Base-by-base conservation (phyloP, 164 flowering plant genomes). In the Kingdonia uniflora region DNA sequence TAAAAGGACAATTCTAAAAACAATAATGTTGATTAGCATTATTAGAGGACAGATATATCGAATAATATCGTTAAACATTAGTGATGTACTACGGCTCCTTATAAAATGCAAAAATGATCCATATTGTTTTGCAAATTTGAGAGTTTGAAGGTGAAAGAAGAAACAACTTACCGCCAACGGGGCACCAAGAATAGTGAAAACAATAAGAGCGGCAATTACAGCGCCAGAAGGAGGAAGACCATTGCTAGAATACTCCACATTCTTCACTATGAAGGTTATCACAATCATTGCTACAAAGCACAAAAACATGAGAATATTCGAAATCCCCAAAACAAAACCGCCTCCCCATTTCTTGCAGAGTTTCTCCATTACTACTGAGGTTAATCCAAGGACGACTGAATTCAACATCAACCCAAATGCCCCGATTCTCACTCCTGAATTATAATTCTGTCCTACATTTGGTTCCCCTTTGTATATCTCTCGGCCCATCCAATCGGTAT, bases 401-500 rank as follows among this genome's bases (percentile, higher is more conserved):
- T 94, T 83, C 73, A 89, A 63, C 91, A 84, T 78, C 51, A 94
- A 71, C 38, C 90, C 97, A 51, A 89, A 56, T n/a, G 97, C 68
- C 19, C 99, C 99, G 80, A 82, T 83, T 52, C 90, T 77, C 58
- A 94, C 99, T 53, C 99, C 99, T 38, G 10, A 38, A 60, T 69
- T 73, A 60, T 86, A 89, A 37, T 59, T 74, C 49, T 62, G 61
- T 45, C 95, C 95, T 49, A 77, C 82, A 68, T 78, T 80, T 42
- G 97, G 97, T 56, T 66, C 47, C 22, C 97, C 95, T 43, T 86
- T 81, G 66, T 86, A 94, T 59, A 94, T 75, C 60, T 94, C 97
- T 42, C 99, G 73, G 35, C 97, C 99, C 92, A 94, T 81, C 99
- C 99, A 94, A 71, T 94, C 97, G 51, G 99, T 89, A 67, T 94